phyloP scores from a whole-genome alignment of 345 rosid genomes.

The Salix dunnii region DNA sequence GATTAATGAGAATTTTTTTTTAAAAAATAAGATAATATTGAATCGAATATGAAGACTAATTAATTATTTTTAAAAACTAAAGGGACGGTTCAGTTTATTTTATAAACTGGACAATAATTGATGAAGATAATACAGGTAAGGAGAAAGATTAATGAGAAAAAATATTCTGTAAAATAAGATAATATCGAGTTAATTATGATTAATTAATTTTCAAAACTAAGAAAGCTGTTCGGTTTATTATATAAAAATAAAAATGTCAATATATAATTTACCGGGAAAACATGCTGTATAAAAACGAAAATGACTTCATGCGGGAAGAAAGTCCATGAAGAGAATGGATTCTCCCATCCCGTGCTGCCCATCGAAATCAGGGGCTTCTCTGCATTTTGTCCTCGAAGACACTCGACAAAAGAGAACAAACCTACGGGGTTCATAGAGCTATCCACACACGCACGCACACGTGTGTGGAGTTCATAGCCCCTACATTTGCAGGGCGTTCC shows the following conservation, averaged over 20 bases:
- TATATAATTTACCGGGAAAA: no score
- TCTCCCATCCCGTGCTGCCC: background rate
- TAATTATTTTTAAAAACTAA: no score
- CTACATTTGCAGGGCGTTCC: background rate
- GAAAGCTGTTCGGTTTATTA: no score
- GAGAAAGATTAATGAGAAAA: background rate
- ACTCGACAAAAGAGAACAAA: background rate
- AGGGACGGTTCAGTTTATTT: no score
- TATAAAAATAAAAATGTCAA: no score
- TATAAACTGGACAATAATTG: no score
- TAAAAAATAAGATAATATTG: background rate
- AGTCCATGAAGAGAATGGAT: no score
- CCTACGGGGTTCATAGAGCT: background rate
- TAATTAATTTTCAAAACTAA: no score
- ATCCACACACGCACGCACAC: background rate
- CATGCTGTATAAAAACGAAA: no score
- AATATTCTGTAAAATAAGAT: background rate
- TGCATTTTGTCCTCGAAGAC: background rate
- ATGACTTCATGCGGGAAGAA: no score
- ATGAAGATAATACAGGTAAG: no score
- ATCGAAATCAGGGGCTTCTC: background rate
- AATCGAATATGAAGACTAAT: background rate
- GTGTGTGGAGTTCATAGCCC: background rate
- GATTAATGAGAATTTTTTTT: background rate
- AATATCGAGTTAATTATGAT: background rate